Base-by-base conservation (phyloP, 169 alveolate genomes). In the Cryptosporidium bovis region DNA sequence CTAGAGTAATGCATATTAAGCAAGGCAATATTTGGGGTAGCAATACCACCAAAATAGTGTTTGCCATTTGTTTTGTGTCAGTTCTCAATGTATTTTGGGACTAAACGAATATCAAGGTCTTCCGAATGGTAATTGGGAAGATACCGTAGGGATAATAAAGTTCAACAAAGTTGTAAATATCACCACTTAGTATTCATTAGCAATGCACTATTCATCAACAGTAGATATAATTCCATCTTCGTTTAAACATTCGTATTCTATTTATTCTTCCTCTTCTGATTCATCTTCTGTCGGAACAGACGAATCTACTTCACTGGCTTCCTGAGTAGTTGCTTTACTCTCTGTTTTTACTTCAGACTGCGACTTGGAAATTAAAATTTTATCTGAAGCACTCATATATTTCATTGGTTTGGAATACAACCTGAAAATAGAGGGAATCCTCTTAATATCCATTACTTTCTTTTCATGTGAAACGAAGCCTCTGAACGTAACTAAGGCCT, bases 351-450 rank as follows among this genome's bases (percentile, higher is more conserved):
- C 51, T 20, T 77, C 71, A 62, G 40, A 29, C 51, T 77, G 64
- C 18, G 8, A n/a, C 31, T 36, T 56, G 5, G 65, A n/a, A 62
- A 77, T 24, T 44, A 77, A 77, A 20, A 66, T 24, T 60, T 77
- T 53, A 29, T 77, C 87, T 44, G 87, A 60, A 7, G 50, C 44
- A 27, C 87, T 77, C 13, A 77, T 16, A 36, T 77, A 60, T 27
- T 77, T 77, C 77, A 60, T 34, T 36, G 69, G 65, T 8, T 27
- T 77, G 12, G 77, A 60, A 62, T 60, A 77, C 34, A 62, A 36
- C 16, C 56, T 60, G 64, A 44, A 77, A 48, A 77, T 77, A 18
- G 77, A 36, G 33, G 36, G 3, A 8, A 44, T 7, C 10, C 18
- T 15, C 51, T 56, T 77, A 8, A 46, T 13, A 33, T 27, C 40